phyloP scores from a whole-genome alignment of 2,329 filamentous ascomycete genomes.

The Lachnellula occidentalis region DNA sequence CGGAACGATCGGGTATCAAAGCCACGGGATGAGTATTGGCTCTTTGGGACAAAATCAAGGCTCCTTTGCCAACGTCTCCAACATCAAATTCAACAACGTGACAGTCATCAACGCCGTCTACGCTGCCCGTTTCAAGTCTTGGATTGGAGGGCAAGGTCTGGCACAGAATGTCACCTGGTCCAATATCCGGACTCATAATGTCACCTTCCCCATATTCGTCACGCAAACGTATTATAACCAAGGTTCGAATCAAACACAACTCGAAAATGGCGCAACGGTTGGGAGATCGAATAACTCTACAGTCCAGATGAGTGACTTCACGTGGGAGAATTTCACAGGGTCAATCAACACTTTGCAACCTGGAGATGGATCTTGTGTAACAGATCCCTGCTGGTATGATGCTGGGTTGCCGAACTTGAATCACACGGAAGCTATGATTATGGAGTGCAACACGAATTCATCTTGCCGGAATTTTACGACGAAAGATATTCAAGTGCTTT shows the following conservation, averaged over 20 bases:
- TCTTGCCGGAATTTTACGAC: not conserved
- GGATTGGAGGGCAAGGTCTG: constrained; percentile 37
- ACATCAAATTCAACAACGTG: constrained; percentile 39
- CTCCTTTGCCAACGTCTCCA: constrained; percentile 35
- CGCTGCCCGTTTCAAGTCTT: constrained; percentile 40
- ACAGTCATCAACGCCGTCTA: constrained; percentile 38
- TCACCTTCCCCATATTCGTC: constrained; percentile 42
- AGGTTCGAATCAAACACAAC: constrained; percentile 29
- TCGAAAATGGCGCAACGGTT: constrained; percentile 20
- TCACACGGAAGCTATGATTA: constrained; percentile 37
- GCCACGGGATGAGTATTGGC: constrained; percentile 40
- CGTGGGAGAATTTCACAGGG: constrained; percentile 37
- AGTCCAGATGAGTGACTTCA: constrained; percentile 39
- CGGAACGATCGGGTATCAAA: constrained; percentile 39
- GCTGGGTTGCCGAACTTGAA: constrained; percentile 33
- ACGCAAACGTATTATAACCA: constrained; percentile 41
- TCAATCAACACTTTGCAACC: constrained; percentile 38
- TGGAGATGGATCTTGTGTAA: constrained; percentile 39
- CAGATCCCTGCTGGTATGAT: constrained; percentile 41
- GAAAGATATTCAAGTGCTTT: not conserved
- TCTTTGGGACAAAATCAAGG: constrained; percentile 36
- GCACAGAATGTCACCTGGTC: constrained; percentile 40
- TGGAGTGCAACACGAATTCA: constrained; percentile 31
- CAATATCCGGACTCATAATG: constrained; percentile 39
- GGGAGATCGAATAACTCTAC: constrained; percentile 34